phyloP scores from a whole-genome alignment of 2,329 filamentous ascomycete genomes.

The Mycosphaerella sp. region DNA sequence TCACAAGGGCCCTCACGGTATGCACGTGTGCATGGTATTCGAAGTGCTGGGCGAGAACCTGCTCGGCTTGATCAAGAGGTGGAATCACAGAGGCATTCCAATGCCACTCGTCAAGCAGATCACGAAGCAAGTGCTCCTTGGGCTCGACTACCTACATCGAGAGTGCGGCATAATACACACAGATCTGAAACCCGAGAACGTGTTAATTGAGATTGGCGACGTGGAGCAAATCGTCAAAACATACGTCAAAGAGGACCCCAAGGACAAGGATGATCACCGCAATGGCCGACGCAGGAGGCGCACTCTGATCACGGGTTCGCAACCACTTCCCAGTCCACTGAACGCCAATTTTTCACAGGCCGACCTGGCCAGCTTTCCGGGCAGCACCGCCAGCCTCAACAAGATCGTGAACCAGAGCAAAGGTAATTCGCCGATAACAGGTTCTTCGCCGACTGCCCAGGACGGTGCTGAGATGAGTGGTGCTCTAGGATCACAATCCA shows the following conservation, averaged over 20 bases:
- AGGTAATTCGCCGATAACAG: slow-evolving; percentile 43
- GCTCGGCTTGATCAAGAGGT: slow-evolving; percentile 90
- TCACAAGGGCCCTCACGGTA: slow-evolving; percentile 92
- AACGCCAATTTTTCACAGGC: slow-evolving; percentile 82
- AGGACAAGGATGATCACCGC: slow-evolving; percentile 74
- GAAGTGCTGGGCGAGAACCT: slow-evolving; percentile 95
- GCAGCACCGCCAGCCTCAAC: slow-evolving; percentile 66
- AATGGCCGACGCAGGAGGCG: slow-evolving; percentile 84
- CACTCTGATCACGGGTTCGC: slow-evolving; percentile 93
- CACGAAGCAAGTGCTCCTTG: slow-evolving; percentile 93
- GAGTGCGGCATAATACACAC: slow-evolving; percentile 99
- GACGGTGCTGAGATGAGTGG: slow-evolving; percentile 50
- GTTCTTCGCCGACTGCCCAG: slow-evolving; percentile 38
- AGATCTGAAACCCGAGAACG: slow-evolving; percentile 95
- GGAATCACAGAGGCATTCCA: slow-evolving; percentile 96
- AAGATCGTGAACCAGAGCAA: slow-evolving; percentile 73
- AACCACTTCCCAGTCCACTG: slow-evolving; percentile 88
- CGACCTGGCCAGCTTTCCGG: slow-evolving; percentile 58
- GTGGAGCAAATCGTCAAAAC: slow-evolving; percentile 98
- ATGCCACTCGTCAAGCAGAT: slow-evolving; percentile 98
- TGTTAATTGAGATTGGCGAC: slow-evolving; percentile 96
- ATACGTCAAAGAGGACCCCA: slow-evolving; percentile 76
- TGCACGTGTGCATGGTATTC: slow-evolving; percentile 99
- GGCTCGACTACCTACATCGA: slow-evolving; percentile 90
- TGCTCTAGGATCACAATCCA: slow-evolving; percentile 43